Base-by-base conservation (phyloP, 305 asterid species). In the Petunia hybrid region DNA sequence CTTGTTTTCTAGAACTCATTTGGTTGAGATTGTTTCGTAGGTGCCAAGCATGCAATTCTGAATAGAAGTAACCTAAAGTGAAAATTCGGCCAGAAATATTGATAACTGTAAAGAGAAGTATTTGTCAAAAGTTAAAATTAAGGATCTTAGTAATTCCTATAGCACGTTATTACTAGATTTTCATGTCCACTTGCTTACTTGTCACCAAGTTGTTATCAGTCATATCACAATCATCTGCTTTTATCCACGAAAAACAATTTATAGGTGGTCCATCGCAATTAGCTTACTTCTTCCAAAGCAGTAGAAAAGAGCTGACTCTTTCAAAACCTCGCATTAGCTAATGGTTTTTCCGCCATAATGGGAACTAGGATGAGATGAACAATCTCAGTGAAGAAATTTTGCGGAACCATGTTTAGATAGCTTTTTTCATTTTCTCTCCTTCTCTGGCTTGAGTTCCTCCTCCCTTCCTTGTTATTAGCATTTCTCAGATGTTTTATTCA, bases 1-100 rank as follows among this genome's bases (percentile, higher is more conserved):
- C 31, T 46, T 46, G 59, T 70, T 48, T 71, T 10, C 31, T 10
- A 48, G 61, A n/a, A 48, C 77, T 71, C 46, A 40, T 46, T 35
- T 71, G 43, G 61, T 71, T 71, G 48, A 71, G n/a, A 35, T 71
- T 46, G 60, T 46, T 71, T 70, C 60, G 60, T 46, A 70, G 41
- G 77, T 70, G 77, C 60, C 31, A 70, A 39, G 35, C 6, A 46
- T 46, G 60, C 2, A 46, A 70, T 46, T 45, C 60, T 10, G 48
- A 45, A 40, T 16, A 53, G 38, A 43, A 69, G 77, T 31, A 70
- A 10, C 77, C 9, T 46, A 9, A 56, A 70, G 60, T 46, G 77
- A 66, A 66, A 70, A 70, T 69, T 46, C 45, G 59, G 48, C 48
- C 22, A 45, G 16, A 70, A 70, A 45, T 57, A 70, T 46, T 16